Percentiles rank a stretch among this genome's conserved stretches.
These are phyloP conservation scores for Solanum chilense DNA, from an alignment of 257 asterid genomes.

Conservation along the genomic window DNA sequence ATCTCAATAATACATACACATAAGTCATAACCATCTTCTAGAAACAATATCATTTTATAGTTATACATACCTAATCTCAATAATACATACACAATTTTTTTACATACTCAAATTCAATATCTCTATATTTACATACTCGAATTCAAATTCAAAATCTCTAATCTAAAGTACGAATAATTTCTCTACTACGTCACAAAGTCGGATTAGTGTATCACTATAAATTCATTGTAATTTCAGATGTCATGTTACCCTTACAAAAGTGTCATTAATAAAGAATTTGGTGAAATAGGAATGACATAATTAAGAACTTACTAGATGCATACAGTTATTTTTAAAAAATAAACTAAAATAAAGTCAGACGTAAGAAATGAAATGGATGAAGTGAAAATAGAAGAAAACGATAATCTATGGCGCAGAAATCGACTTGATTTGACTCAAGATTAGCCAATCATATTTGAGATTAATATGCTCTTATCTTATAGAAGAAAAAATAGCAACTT, in stretches of 20 bases:
- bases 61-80: too few relatives aligned
- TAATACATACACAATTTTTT: too few relatives aligned
- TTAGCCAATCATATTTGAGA: background rate
- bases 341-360: background rate
- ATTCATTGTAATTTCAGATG: background rate
- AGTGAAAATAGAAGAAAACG: background rate
- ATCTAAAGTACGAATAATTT: accelerated
- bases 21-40: background rate
- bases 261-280: background rate
- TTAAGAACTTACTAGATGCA: background rate
- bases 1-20: too few relatives aligned
- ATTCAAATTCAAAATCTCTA: accelerated
- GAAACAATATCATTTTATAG: background rate
- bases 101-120: too few relatives aligned
- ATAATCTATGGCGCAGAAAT: background rate
- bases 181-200: too few relatives aligned
- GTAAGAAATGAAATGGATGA: background rate
- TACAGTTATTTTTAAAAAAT: too few relatives aligned
- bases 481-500: background rate
- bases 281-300: background rate
- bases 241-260: background rate
- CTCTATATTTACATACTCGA: too few relatives aligned
- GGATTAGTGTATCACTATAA: too few relatives aligned
- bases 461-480: background rate
- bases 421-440: background rate